phyloP scores from a whole-genome alignment of 768 basidiomycete species.

The Collybia nuda region DNA sequence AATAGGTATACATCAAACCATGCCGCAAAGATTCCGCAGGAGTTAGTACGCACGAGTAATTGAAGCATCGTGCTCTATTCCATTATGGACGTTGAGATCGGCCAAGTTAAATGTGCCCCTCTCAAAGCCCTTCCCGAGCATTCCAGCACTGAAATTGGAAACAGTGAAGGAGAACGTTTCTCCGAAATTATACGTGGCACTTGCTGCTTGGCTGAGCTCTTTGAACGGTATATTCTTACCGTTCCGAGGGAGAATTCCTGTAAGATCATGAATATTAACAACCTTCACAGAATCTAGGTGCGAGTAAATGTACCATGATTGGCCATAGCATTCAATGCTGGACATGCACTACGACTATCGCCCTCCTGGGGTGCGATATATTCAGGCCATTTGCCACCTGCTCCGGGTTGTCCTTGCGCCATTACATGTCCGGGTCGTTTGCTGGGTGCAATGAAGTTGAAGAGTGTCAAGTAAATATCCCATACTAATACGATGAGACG shows the following conservation, averaged over 20 bases:
- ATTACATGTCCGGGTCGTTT: slow-evolving; percentile 51
- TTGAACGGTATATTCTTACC: slow-evolving; percentile 67
- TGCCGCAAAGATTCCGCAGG: neutral
- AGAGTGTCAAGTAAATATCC: slow-evolving; percentile 47
- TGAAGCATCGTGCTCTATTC: slow-evolving; percentile 69
- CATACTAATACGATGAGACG: slow-evolving; percentile 35
- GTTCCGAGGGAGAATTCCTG: slow-evolving; percentile 59
- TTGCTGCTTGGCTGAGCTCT: slow-evolving; percentile 39
- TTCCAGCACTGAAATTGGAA: slow-evolving; percentile 52
- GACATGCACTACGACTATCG: slow-evolving; percentile 71
- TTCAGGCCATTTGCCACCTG: slow-evolving; percentile 67
- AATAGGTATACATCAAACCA: neutral
- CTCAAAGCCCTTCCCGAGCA: slow-evolving; percentile 52
- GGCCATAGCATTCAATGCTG: slow-evolving; percentile 75
- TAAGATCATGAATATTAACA: neutral
- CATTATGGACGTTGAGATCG: slow-evolving; percentile 70
- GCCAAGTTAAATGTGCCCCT: slow-evolving; percentile 60
- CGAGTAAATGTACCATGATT: slow-evolving; percentile 61
- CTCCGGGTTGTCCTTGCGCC: slow-evolving; percentile 52
- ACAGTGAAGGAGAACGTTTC: slow-evolving; percentile 65
- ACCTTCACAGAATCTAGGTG: neutral
- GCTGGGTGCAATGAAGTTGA: slow-evolving; percentile 49
- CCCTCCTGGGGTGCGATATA: slow-evolving; percentile 53
- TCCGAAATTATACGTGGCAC: slow-evolving; percentile 63
- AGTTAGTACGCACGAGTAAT: slow-evolving; percentile 43